Conservation (phyloP, 768 basidiomycete species). For the Tricholomella constricta region DNA sequence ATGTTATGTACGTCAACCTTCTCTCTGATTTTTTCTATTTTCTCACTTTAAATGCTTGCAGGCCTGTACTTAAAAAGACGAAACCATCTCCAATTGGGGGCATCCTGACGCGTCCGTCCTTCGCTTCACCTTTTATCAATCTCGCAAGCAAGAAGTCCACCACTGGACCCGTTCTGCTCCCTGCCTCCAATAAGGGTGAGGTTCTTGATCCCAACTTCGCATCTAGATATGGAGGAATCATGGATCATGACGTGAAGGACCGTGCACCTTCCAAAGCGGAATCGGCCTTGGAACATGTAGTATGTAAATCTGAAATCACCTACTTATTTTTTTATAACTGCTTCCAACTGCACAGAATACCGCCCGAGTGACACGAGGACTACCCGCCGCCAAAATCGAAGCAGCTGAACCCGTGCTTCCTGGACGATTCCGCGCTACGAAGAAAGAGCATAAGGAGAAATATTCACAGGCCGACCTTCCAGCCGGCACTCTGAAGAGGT, state of each 20-base stretch:
- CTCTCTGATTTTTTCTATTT: background rate
- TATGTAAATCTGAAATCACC: no score
- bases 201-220: background rate
- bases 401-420: background rate
- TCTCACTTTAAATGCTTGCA: background rate
- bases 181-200: background rate
- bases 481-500: background rate
- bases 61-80: background rate
- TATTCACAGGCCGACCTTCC: slow-evolving; percentile 1
- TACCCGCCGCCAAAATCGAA: background rate
- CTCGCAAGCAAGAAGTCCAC: background rate
- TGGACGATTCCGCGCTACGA: background rate
- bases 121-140: background rate
- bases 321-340: no score
- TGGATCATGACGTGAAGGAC: background rate
- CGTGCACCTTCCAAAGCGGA: background rate
- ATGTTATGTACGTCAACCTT: background rate
- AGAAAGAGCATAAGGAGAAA: background rate
- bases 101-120: background rate
- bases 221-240: background rate
- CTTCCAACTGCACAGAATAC: background rate
- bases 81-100: background rate
- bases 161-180: no score
- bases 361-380: background rate
- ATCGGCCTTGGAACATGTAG: no score